Evolutionary conservation across 192 early-diverging fungal genomes (phyloP), one percentile per base, ranked within the genome.

Genomic region (Umbelopsis sp.): DNA sequence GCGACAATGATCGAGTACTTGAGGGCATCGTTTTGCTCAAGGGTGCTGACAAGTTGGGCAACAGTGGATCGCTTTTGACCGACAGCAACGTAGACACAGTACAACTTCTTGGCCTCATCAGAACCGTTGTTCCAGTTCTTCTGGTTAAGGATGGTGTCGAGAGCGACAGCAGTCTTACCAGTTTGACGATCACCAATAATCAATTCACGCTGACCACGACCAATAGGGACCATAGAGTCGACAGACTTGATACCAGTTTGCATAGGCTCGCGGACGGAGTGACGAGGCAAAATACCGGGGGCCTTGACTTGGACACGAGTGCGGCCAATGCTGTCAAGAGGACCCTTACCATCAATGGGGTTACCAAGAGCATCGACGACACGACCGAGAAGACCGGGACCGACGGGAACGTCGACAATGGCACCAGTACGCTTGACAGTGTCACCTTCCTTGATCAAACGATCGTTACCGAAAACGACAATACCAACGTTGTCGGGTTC

Each of bases 161-260:
- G 87, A 34, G 96, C 96, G 77, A 99, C 96, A 74, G 97, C 91
- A 77, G 97, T 99, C 93, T 99, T 99, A 80, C 97, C 97, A 74
- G 97, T 99, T 83, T 99, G 97, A 91, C 96, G 95, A 88, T 99
- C 97, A 84, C 97, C 97, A 86, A 98, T 99, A 83, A 99, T 99
- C 88, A 99, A 91, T 88, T 99, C 97, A 95, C 97, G 95, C 91
- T 99, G 97, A 82, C 97, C 97, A 96, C 97, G 95, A 80, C 97
- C 97, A 74, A 99, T 97, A 72, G 97, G 97, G 76, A 99, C 92
- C 97, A 99, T 99, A 85, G 97, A 98, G 91, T 99, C 97, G 80
- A 99, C 95, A 77, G 95, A 99, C 91, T 99, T 99, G 88, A 96
- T 97, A 86, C 97, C 97, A 83, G 97, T 99, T 85, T 96, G 95